Percentiles rank a stretch among this genome's conserved stretches.
These are phyloP conservation scores for Amyloporia xantha DNA, from an alignment of 768 basidiomycete species.

Conservation along the genomic window DNA sequence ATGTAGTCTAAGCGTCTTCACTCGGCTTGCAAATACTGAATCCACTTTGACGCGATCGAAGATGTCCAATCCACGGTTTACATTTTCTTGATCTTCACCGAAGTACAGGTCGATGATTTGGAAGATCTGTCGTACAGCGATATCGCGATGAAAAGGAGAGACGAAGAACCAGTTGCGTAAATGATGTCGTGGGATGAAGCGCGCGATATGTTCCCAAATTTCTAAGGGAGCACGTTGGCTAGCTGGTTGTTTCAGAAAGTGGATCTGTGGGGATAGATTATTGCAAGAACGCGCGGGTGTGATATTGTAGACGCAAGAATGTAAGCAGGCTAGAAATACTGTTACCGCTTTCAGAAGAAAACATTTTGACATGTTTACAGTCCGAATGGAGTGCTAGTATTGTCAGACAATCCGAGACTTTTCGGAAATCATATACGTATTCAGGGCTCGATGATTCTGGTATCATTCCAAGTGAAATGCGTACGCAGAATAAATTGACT, in stretches of 20 bases:
- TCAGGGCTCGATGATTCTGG: too few species aligned
- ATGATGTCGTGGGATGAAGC: conserved; percentile 55
- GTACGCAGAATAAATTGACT: too few species aligned
- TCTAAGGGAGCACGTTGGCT: conserved; percentile 57
- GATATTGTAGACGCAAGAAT: too few species aligned
- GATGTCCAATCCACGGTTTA: conserved; percentile 57
- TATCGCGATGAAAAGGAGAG: conserved; percentile 56
- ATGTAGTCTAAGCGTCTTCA: conserved; percentile 55
- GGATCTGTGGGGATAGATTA: conserved; percentile 1
- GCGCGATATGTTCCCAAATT: conserved; percentile 63
- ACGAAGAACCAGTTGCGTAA: conserved; percentile 66
- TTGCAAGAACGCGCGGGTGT: too few species aligned
- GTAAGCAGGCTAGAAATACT: too few species aligned
- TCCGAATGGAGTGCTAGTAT: too few species aligned
- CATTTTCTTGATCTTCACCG: conserved; percentile 43
- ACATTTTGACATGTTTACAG: too few species aligned
- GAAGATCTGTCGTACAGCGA: conserved; percentile 59
- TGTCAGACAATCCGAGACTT: too few species aligned
- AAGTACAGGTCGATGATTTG: conserved; percentile 64
- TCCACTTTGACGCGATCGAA: conserved; percentile 62
- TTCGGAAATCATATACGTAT: too few species aligned
- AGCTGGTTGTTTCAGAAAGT: conserved; percentile 40
- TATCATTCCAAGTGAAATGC: too few species aligned
- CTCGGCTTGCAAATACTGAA: conserved; percentile 49
- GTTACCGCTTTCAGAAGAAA: too few species aligned